phyloP scores from a whole-genome alignment of 2,329 filamentous ascomycete genomes.

The Calonectria honghensis region DNA sequence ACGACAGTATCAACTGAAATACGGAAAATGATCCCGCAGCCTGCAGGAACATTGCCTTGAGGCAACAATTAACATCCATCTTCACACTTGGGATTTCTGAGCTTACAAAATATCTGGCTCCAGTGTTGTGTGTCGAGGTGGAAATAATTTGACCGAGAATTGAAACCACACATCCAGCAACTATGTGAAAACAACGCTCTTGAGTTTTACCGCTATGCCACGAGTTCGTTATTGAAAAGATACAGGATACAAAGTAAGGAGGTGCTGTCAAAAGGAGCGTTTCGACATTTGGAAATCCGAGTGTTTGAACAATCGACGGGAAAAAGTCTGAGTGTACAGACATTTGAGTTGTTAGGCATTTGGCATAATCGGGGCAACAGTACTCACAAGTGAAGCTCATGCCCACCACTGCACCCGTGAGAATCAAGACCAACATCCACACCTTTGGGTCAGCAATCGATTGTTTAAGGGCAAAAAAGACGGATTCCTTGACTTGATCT shows the following conservation, averaged over 20 bases:
- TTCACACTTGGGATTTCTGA: not conserved
- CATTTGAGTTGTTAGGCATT: not conserved
- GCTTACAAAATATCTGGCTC: conserved; percentile 13
- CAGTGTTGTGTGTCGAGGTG: not conserved
- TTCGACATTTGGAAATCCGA: conserved; percentile 2
- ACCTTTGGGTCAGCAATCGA: not conserved
- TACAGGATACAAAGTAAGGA: conserved; percentile 4
- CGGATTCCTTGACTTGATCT: conserved; percentile 2
- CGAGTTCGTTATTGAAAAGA: not conserved
- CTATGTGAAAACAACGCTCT: conserved; percentile 6
- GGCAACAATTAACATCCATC: not conserved
- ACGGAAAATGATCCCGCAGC: not conserved
- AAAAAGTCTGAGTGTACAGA: not conserved
- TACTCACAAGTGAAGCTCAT: conserved; percentile 20
- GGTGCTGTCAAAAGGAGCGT: conserved; percentile 6
- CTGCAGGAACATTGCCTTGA: conserved; percentile 1
- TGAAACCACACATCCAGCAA: not conserved
- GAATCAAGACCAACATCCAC: not conserved
- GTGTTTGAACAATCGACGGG: conserved; percentile 1
- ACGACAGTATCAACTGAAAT: not conserved
- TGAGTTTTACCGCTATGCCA: conserved; percentile 17
- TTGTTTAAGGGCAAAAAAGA: not conserved
- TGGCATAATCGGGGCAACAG: not conserved
- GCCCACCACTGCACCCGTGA: not conserved
- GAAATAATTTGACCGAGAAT: conserved; percentile 1